phyloP scores from a whole-genome alignment of 2,329 filamentous ascomycete genomes.

The Fonsecaea monophora region DNA sequence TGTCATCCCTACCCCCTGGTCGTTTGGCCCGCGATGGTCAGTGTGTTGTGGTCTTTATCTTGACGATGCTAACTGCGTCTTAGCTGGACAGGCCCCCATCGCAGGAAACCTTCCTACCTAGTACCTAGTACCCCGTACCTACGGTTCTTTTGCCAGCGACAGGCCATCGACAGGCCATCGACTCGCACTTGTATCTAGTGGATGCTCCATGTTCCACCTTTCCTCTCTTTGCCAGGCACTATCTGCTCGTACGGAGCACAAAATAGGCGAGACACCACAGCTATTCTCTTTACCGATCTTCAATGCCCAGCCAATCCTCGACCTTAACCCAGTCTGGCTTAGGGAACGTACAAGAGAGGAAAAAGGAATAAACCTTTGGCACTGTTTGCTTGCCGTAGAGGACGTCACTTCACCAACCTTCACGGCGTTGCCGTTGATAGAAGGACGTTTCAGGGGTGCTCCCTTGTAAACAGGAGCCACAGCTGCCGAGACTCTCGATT shows the following conservation, averaged over 20 bases:
- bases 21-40: conserved; percentile 3
- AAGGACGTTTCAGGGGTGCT: conserved; percentile 12
- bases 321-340: conserved; percentile 6
- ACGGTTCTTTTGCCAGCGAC: conserved; percentile 1
- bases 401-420: background rate
- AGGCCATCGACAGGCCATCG: background rate
- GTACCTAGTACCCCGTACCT: background rate
- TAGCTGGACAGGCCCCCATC: conserved; percentile 1
- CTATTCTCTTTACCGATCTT: conserved; percentile 20
- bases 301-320: conserved; percentile 1
- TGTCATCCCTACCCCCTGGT: background rate
- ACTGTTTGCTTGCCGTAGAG: background rate
- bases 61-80: background rate
- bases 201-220: background rate
- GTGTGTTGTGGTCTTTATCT: conserved; percentile 3
- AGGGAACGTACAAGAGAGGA: conserved; percentile 11
- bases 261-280: conserved; percentile 14
- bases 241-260: background rate
- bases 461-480: conserved; percentile 11
- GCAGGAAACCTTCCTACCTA: background rate
- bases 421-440: conserved; percentile 11
- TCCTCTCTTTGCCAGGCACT: background rate
- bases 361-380: conserved; percentile 22
- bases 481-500: background rate
- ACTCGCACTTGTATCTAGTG: background rate